phyloP scores from a whole-genome alignment of 2,329 filamentous ascomycete genomes.

The Colletotrichum tanaceti region DNA sequence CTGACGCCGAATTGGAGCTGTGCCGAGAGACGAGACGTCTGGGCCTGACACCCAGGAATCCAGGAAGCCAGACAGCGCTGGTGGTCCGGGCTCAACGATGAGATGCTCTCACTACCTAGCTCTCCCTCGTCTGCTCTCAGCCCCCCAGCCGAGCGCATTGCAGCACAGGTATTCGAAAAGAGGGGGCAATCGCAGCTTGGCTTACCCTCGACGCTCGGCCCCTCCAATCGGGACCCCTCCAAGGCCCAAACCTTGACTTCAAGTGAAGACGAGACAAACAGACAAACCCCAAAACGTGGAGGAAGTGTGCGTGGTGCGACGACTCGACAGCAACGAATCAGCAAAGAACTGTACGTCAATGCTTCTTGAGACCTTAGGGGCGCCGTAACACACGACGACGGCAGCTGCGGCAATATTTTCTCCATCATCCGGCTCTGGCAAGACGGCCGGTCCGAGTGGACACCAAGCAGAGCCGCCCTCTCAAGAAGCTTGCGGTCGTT shows the following conservation, averaged over 20 bases:
- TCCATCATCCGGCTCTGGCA: slow-evolving; percentile 24
- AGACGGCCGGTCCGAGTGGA: slow-evolving; percentile 10
- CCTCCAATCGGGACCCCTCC: slow-evolving; percentile 14
- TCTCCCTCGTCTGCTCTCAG: background rate
- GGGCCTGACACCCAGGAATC: background rate
- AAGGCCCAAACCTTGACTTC: slow-evolving; percentile 10
- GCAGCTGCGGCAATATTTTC: background rate
- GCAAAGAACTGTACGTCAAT: slow-evolving; percentile 25
- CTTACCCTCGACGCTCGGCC: slow-evolving; percentile 13
- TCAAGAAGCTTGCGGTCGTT: slow-evolving; percentile 1
- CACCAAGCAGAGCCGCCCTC: slow-evolving; percentile 13
- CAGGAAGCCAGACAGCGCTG: slow-evolving; percentile 2
- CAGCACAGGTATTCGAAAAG: background rate
- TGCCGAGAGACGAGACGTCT: slow-evolving; percentile 23
- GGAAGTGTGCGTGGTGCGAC: background rate
- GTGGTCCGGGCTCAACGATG: background rate
- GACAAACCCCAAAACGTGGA: background rate
- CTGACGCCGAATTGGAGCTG: background rate
- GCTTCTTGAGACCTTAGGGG: background rate
- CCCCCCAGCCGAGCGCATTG: slow-evolving; percentile 1
- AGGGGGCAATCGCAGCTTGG: background rate
- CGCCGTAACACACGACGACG: background rate
- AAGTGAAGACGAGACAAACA: slow-evolving; percentile 31
- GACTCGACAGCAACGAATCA: slow-evolving; percentile 14
- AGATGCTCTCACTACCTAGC: background rate